Evolutionary conservation across 2,329 filamentous ascomycete species (phyloP).

Genomic region (Neobulgaria alba): DNA sequence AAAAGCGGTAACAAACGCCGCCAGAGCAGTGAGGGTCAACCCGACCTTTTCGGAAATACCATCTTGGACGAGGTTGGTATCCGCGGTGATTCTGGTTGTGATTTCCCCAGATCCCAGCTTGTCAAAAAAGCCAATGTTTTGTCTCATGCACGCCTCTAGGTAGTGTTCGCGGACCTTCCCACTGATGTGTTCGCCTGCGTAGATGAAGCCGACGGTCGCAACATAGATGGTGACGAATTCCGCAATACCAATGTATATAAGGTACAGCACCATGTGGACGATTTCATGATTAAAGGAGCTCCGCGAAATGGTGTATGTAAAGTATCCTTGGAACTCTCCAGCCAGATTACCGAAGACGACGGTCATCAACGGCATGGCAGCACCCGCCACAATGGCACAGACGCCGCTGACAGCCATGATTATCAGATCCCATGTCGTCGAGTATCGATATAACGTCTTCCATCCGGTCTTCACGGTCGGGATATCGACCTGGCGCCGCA

Average conservation of each 20-base stretch:
- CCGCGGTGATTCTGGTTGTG: conserved; percentile 86
- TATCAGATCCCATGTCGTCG: conserved; percentile 41
- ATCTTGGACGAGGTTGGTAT: conserved; percentile 89
- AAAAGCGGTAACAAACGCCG: conserved; percentile 82
- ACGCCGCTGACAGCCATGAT: conserved; percentile 43
- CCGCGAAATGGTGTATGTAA: conserved; percentile 39
- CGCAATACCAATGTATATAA: conserved; percentile 74
- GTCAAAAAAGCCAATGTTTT: conserved; percentile 91
- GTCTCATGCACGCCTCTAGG: conserved; percentile 71
- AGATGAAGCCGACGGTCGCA: conserved; percentile 83
- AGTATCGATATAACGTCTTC: conserved; percentile 49
- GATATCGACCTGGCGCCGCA: conserved; percentile 60
- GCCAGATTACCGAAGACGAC: conserved; percentile 72
- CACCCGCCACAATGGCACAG: conserved; percentile 49
- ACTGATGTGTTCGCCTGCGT: conserved; percentile 70
- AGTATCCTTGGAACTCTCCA: conserved; percentile 56
- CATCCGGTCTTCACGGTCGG: conserved; percentile 57
- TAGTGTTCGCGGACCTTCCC: conserved; percentile 77
- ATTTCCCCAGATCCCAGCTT: conserved; percentile 89
- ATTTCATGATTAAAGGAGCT: conserved; percentile 53
- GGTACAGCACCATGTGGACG: conserved; percentile 63
- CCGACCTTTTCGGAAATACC: conserved; percentile 87
- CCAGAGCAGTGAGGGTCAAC: conserved; percentile 64
- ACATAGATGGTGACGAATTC: conserved; percentile 74
- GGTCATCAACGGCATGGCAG: conserved; percentile 45